Evolutionary conservation across 1,139 yeast genomes (phyloP).

Genomic region (Hansenula lynferdii): DNA sequence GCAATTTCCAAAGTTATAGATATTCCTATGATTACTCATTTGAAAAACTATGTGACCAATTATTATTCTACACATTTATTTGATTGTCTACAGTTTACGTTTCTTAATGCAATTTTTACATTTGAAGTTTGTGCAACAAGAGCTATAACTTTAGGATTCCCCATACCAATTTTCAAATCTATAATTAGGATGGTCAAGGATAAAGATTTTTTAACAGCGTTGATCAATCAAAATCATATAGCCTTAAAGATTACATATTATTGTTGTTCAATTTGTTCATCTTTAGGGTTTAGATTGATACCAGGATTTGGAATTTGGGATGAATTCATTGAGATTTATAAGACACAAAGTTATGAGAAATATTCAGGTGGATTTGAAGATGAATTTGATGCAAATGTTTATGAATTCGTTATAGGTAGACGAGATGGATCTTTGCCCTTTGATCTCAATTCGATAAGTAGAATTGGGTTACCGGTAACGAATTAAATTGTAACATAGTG

Average conservation of each 20-base stretch:
- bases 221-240: slow-evolving; percentile 11
- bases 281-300: slow-evolving; percentile 17
- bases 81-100: slow-evolving; percentile 4
- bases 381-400: slow-evolving; percentile 11
- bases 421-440: neutral
- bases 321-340: slow-evolving; percentile 17
- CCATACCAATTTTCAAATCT: slow-evolving; percentile 14
- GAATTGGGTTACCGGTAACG: neutral
- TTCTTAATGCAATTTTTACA: slow-evolving; percentile 6
- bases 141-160: slow-evolving; percentile 12
- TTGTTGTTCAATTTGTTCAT: slow-evolving; percentile 15
- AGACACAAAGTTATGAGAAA: slow-evolving; percentile 5
- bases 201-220: slow-evolving; percentile 6
- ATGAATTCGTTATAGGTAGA: slow-evolving; percentile 6
- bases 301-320: slow-evolving; percentile 22
- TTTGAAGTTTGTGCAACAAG: slow-evolving; percentile 15
- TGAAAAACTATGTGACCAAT: slow-evolving; percentile 6
- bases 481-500: no score
- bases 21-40: slow-evolving; percentile 4
- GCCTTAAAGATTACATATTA: slow-evolving; percentile 19
- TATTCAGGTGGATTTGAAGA: slow-evolving; percentile 22
- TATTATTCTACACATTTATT: no score
- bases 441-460: neutral
- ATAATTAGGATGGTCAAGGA: slow-evolving; percentile 8
- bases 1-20: neutral